Percentiles rank a stretch among this genome's conserved stretches.
phyloP scores from a whole-genome alignment of 495 filamentous ascomycete genomes.

The Penicillium soppii region DNA sequence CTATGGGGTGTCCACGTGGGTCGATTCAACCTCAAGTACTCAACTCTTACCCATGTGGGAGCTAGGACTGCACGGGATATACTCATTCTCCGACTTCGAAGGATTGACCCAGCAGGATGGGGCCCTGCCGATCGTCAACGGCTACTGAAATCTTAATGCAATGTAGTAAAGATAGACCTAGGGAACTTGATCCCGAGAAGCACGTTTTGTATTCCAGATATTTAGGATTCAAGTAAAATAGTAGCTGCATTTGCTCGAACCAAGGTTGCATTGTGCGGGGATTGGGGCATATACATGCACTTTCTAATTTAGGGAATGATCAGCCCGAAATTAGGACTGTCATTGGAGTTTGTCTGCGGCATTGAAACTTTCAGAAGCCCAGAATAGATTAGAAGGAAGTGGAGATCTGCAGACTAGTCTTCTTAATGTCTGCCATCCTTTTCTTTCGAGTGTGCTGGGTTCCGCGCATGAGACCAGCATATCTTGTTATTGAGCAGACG shows the following conservation, averaged over 20 bases:
- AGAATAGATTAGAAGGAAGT: too few species aligned
- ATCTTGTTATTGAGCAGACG: too few species aligned
- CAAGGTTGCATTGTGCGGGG: background rate
- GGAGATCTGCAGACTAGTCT: too few species aligned
- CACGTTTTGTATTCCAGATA: background rate
- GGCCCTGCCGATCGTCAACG: slow-evolving; percentile 1
- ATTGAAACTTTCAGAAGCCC: too few species aligned
- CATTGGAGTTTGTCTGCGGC: background rate
- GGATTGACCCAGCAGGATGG: background rate
- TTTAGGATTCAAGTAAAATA: background rate
- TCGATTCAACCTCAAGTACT: background rate
- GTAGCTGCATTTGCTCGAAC: background rate
- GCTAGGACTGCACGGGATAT: background rate
- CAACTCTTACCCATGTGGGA: too few species aligned
- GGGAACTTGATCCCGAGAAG: background rate
- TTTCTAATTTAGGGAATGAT: background rate
- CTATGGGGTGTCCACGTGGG: too few species aligned
- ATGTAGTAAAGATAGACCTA: background rate
- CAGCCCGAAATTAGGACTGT: too few species aligned
- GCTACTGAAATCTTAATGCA: slow-evolving; percentile 1
- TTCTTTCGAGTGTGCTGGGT: too few species aligned
- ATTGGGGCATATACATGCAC: background rate
- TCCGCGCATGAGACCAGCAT: too few species aligned
- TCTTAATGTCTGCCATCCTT: too few species aligned
- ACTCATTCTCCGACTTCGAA: background rate